A percentile compares a stretch with the other conserved stretches of the same genome.
Evolutionary conservation across 2,329 filamentous ascomycete species (phyloP).

Genomic region (Dothistroma pini): DNA sequence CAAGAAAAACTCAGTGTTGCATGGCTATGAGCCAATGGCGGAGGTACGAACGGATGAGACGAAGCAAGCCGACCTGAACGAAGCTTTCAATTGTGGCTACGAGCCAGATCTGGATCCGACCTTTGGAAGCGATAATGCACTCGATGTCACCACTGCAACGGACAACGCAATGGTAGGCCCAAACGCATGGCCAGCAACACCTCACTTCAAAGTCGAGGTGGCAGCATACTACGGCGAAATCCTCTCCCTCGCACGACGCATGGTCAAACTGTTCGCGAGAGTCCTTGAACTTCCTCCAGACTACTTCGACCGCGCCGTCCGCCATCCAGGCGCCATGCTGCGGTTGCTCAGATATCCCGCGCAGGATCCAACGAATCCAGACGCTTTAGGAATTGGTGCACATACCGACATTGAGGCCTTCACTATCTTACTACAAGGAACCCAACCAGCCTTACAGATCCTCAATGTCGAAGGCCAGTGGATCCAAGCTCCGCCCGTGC

Average conservation of each 20-base stretch:
- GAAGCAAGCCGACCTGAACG: conserved; percentile 52
- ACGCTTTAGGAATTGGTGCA: conserved; percentile 37
- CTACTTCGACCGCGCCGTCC: conserved; percentile 39
- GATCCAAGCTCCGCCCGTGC: conserved; percentile 44
- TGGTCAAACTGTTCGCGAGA: conserved; percentile 39
- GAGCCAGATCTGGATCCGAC: conserved; percentile 21
- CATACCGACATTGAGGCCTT: conserved; percentile 33
- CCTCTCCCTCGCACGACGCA: conserved; percentile 37
- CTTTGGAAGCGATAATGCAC: not conserved
- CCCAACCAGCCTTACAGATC: conserved; percentile 25
- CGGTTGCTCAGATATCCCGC: conserved; percentile 41
- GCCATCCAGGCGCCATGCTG: conserved; percentile 38
- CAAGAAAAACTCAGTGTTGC: conserved; percentile 60
- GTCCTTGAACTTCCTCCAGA: conserved; percentile 36
- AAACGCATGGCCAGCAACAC: conserved; percentile 27
- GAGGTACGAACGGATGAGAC: conserved; percentile 63
- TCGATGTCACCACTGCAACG: not conserved
- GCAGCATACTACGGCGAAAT: conserved; percentile 37
- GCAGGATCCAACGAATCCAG: conserved; percentile 18
- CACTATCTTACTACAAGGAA: conserved; percentile 24
- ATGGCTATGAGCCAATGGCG: conserved; percentile 66
- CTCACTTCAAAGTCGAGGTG: conserved; percentile 36
- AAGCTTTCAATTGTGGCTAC: conserved; percentile 28
- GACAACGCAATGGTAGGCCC: conserved; percentile 19
- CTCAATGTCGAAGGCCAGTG: conserved; percentile 38